phyloP scores from a whole-genome alignment of 164 flowering plant genomes.

The Vitis amurensis region DNA sequence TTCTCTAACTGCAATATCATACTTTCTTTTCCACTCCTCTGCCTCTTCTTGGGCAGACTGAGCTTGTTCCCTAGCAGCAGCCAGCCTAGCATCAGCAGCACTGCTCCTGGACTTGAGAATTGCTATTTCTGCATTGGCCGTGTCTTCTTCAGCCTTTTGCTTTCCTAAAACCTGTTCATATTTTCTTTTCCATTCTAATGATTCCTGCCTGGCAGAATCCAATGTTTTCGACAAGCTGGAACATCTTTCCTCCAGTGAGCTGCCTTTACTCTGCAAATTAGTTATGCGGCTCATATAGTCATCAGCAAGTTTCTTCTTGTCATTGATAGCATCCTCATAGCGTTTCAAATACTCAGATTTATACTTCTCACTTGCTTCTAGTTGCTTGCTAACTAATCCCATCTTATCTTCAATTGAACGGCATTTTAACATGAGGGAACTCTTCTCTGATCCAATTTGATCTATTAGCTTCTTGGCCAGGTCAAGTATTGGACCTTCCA shows the following conservation, averaged over 20 bases:
- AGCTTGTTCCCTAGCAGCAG: slow-evolving; percentile 88
- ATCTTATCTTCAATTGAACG: slow-evolving; percentile 81
- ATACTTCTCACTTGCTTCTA: slow-evolving; percentile 76
- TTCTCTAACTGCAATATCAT: slow-evolving; percentile 80
- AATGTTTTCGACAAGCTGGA: slow-evolving; percentile 53
- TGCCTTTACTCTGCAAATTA: slow-evolving; percentile 68
- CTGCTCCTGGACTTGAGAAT: slow-evolving; percentile 65
- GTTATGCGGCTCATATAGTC: slow-evolving; percentile 77
- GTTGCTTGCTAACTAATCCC: slow-evolving; percentile 72
- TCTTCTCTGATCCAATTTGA: slow-evolving; percentile 75
- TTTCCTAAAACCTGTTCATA: slow-evolving; percentile 62
- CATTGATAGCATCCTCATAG: slow-evolving; percentile 86
- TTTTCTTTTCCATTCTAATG: slow-evolving; percentile 84
- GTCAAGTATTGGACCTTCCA: slow-evolving; percentile 85
- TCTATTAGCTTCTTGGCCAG: slow-evolving; percentile 73
- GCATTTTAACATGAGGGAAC: slow-evolving; percentile 67
- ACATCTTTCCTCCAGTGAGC: slow-evolving; percentile 76
- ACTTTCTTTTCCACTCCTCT: slow-evolving; percentile 89
- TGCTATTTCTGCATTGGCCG: slow-evolving; percentile 63
- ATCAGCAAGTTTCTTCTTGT: slow-evolving; percentile 77
- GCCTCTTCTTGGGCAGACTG: slow-evolving; percentile 93
- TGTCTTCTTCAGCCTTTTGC: slow-evolving; percentile 74
- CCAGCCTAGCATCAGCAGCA: slow-evolving; percentile 91
- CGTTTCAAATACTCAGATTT: slow-evolving; percentile 85
- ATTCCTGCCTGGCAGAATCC: slow-evolving; percentile 66